Evolutionary conservation across 148 eudicot species (phyloP), one percentile per base, ranked within the genome.

Genomic region (Diospyros lotus): DNA sequence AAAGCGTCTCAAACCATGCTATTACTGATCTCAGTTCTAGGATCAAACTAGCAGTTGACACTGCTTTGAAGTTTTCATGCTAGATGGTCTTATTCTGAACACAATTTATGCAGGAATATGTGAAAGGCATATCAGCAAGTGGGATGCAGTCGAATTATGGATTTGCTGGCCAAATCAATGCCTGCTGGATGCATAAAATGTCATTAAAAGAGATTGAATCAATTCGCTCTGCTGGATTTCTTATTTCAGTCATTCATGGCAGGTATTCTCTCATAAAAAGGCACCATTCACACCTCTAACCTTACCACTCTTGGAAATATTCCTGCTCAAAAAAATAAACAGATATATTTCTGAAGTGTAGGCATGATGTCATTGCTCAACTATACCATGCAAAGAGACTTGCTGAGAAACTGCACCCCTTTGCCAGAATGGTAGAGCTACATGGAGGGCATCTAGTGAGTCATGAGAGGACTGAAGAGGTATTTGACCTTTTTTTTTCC

Each of bases 401-500:
- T 45, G 97, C 97, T 12, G 80, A 86, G 85, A 95, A 87, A 81
- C 86, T 95, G 73, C 70, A 84, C 77, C 99, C 99, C 77, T 86
- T 6, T 70, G 92, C 97, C 51, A 89, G 83, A 82, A 89, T 95
- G 94, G 87, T 92, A 58, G 98, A 95, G 76, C 85, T 95, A 71
- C 86, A 82, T 39, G 98, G 96, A 79, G 98, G 96, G 39, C 98
- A 95, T 86, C 89, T 92, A 70, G 97, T 95, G 80, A 95, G 96
- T 80, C 97, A 92, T 76, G 98, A 95, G 81, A 89, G 96, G 77
- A 89, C 94, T 11, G 84, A 92, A n/a, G 98, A 95, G 96, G 98
- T 94, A 90, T 50, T 41, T 62, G 45, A 76, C 28, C 28, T 28
- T 28, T 28, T 28, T 28, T 53, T 5, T 61, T 41, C 39, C 13